These are phyloP conservation scores for Canavalia gladiata DNA, from an alignment of 306 rosid species.

Conservation along the genomic window DNA sequence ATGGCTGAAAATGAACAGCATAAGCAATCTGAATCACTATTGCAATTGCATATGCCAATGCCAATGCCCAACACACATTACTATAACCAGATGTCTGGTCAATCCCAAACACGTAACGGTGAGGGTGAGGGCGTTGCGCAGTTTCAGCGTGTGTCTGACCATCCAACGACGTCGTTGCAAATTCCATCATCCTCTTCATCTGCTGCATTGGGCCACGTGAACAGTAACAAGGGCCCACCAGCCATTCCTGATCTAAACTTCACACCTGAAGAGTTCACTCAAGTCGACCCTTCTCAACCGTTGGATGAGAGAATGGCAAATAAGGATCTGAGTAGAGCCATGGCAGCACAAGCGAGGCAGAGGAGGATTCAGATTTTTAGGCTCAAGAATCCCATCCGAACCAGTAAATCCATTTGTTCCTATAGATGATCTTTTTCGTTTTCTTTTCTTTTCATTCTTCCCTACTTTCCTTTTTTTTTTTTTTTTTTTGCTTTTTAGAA, in stretches of 20 bases:
- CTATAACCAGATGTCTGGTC: not conserved
- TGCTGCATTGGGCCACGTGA: not conserved
- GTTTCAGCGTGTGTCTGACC: not conserved
- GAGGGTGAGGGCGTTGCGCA: constrained; percentile 16
- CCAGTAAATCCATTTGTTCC: not conserved
- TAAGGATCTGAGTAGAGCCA: constrained; percentile 22
- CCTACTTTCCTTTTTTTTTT: no score
- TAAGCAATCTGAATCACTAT: not conserved
- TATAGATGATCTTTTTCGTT: no score
- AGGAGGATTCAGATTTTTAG: constrained; percentile 64
- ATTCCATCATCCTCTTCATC: not conserved
- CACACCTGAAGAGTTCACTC: constrained; percentile 19
- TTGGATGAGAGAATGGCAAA: constrained; percentile 40
- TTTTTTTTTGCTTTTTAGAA: no score
- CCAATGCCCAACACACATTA: no score
- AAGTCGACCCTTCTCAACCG: constrained; percentile 36
- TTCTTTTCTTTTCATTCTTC: no score
- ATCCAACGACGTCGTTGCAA: constrained; percentile 32
- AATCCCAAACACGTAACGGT: not conserved
- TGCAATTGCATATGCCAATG: not conserved
- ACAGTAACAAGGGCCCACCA: constrained; percentile 8
- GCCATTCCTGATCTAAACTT: constrained; percentile 62
- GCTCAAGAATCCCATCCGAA: constrained; percentile 48
- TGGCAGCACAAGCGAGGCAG: constrained; percentile 71
- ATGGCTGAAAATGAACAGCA: constrained; percentile 25